A percentile compares a stretch with the other conserved stretches of the same genome.
These are phyloP conservation scores for Hygrocybe punicea DNA, from an alignment of 768 basidiomycete genomes.

Conservation along the genomic window DNA sequence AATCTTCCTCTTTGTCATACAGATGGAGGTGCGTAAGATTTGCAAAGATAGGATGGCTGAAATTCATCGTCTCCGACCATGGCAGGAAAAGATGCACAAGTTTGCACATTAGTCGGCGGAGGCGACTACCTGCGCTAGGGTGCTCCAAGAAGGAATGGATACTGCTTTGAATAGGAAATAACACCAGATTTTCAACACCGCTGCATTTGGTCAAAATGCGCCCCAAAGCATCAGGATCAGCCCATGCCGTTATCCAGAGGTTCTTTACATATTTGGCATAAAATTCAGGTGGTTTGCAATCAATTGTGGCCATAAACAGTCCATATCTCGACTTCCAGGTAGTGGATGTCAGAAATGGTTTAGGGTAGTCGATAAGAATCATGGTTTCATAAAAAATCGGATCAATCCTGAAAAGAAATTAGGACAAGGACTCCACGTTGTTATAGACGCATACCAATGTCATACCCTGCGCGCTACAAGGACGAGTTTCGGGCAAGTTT, in stretches of 20 bases:
- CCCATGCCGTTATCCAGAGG: constrained; percentile 9
- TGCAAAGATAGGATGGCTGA: constrained; percentile 13
- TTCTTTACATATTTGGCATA: constrained; percentile 19
- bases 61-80: neutral
- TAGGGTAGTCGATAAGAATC: neutral
- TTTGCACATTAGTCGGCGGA: constrained; percentile 9
- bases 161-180: constrained; percentile 3
- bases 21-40: constrained; percentile 18
- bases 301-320: constrained; percentile 11
- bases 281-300: constrained; percentile 16
- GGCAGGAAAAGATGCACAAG: neutral
- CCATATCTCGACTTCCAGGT: too few relatives aligned
- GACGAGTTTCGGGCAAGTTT: constrained; percentile 12
- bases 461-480: constrained; percentile 12
- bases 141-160: constrained; percentile 7
- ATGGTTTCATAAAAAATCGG: constrained; percentile 14
- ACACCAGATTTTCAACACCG: constrained; percentile 15
- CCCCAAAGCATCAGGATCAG: neutral
- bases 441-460: constrained; percentile 9
- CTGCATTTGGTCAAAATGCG: constrained; percentile 12
- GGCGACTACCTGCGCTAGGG: constrained; percentile 5
- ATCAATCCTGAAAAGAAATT: constrained; percentile 11
- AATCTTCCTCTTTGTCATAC: constrained; percentile 13
- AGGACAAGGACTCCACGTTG: neutral
- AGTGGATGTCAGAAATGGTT: neutral